Conservation (phyloP, 768 basidiomycete genomes). For the Mrakia blollopis region DNA sequence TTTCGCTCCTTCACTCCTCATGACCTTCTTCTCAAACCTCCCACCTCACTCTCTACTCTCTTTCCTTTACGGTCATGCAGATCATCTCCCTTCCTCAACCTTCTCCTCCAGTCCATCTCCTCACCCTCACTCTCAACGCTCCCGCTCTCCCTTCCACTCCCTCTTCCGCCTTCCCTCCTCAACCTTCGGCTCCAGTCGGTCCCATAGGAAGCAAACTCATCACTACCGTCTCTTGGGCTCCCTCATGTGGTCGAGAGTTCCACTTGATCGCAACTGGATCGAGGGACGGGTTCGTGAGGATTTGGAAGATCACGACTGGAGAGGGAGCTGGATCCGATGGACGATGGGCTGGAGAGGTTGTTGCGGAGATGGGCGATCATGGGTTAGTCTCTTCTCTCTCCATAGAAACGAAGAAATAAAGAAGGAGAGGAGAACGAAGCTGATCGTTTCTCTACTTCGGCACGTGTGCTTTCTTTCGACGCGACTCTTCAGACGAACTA, state of each 20-base stretch:
- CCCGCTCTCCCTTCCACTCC: constrained; percentile 50
- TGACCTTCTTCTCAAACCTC: neutral
- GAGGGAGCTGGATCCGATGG: constrained; percentile 44
- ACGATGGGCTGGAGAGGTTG: constrained; percentile 70
- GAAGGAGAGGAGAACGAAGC: neutral
- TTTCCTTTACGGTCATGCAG: constrained; percentile 45
- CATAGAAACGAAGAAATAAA: neutral
- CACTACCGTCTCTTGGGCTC: constrained; percentile 85
- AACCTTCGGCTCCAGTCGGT: constrained; percentile 45
- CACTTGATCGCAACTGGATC: constrained; percentile 89
- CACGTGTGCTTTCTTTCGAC: neutral
- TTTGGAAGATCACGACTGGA: constrained; percentile 72
- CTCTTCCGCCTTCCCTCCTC: constrained; percentile 40
- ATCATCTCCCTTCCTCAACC: constrained; percentile 63
- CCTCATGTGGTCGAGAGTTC: constrained; percentile 86
- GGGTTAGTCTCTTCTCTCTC: constrained; percentile 49
- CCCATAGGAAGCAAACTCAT: constrained; percentile 52
- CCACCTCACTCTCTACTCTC: too few species aligned
- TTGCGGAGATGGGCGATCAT: constrained; percentile 84
- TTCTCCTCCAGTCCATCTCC: constrained; percentile 46
- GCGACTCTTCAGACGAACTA: constrained; percentile 51
- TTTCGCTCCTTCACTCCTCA: neutral
- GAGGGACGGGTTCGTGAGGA: constrained; percentile 78
- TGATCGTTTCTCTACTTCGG: neutral
- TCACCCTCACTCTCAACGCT: constrained; percentile 50